Evolutionary conservation across 2,329 filamentous ascomycete species (phyloP), one percentile per base, ranked within the genome.

Genomic region (Xenosphaeropsis pyriputrescens): DNA sequence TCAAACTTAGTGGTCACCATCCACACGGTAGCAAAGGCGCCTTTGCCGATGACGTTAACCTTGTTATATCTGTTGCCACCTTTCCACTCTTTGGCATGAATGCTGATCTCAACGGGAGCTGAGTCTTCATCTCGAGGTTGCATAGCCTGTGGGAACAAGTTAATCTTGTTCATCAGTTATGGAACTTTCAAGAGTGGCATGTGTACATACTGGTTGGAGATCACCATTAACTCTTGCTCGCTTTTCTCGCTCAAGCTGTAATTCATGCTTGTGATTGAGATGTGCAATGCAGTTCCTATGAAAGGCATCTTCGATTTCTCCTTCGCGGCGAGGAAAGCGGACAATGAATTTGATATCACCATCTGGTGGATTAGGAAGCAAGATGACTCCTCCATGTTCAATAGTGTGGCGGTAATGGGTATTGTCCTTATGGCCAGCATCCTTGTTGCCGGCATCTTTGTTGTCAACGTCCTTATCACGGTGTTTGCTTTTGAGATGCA

Each of bases 1-100:
- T 91, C 78, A 49, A 75, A 82, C 58, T 86, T 93, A 14, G 80
- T 79, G 1, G 89, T 89, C 18, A 95, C 71, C 55, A 86, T 85
- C 59, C 94, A 89, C 2, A 98, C 91, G 0, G 79, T 85, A 4
- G 91, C 91, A 62, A 98, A 98, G 3, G 91, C 89, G 5, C 91
- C 91, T 56, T 91, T 91, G 33, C 91, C 91, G 45, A 98, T 81
- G 35, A 75, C 68, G 18, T 78, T 75, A 8, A 85, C 74, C 17
- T 85, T 77, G 51, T 93, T 93, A 60, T 96, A 98, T 44, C 75
- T 78, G 5, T 72, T 67, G 2, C 85, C 86, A 29, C 91, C 91
- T 43, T 76, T 79, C 89, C 85, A 95, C 68, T 64, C 84, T 58
- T 59, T 73, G 56, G 68, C 50, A 60, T 61, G 34, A 34, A 43